Base-by-base conservation (phyloP, 225 moss, liverwort and hornwort species). In the Sphagnum contortum region DNA sequence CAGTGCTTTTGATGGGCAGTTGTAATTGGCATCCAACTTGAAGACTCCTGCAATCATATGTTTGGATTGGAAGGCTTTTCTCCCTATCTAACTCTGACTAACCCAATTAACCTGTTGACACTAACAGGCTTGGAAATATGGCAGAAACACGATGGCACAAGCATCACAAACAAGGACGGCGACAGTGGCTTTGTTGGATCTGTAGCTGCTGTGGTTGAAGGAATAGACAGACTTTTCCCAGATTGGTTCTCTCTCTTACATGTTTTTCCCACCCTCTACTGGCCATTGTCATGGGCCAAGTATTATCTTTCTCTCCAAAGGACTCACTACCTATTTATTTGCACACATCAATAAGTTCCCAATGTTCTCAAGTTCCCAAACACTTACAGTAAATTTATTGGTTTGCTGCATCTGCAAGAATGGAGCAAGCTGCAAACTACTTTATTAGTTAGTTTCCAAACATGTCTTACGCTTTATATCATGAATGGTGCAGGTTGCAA, bases 61-160 rank as follows among this genome's bases (percentile, higher is more conserved):
- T 29, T 57, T 11, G 9, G 9, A 57, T 11, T 5, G 9, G 57
- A 57, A 60, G 29, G 9, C 48, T 48, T 4, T 5, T 9, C 11
- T 48, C 3, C 11, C 5, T 45, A 45, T 29, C 29, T 29, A 48
- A 9, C 44, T 53, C 66, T 57, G 58, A 51, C 51, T 49, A 45
- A 68, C 73, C 66, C 47, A 79, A 57, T 50, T 47, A 5, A 59
- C 66, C 62, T 44, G 51, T 9, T 75, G 62, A 74, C 69, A 68
- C 82, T 90, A 90, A 86, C 89, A 94, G 94, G 85, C 57, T 83
- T 83, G 79, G 53, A 76, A 65, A 74, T 75, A 81, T 85, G 85
- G 94, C 94, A 94, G 94, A 89, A 67, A 49, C 69, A 59, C 12
- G 75, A 61, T 59, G 61, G 69, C 71, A 64, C 71, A 64, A 76